These are phyloP conservation scores for Eragrostis nindensis DNA, from an alignment of 176 grass and related monocot species.

Conservation along the genomic window DNA sequence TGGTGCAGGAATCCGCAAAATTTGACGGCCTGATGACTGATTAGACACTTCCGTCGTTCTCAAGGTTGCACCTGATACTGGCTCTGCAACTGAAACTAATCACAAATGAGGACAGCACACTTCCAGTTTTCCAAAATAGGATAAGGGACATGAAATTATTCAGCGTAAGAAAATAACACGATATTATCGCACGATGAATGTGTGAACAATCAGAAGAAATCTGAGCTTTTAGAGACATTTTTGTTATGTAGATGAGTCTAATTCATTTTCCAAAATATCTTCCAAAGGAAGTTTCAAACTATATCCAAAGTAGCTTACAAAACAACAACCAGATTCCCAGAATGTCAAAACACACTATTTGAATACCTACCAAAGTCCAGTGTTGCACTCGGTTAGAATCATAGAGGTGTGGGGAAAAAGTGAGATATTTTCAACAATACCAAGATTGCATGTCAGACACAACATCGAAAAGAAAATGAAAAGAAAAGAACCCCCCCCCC, in stretches of 20 bases:
- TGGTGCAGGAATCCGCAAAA: constrained; percentile 2
- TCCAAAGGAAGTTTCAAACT: constrained; percentile 13
- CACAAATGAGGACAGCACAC: constrained; percentile 1
- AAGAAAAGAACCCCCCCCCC: too few relatives aligned
- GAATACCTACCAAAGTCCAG: neutral
- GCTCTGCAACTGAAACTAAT: constrained; percentile 14
- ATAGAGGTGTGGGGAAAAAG: neutral
- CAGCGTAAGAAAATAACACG: neutral
- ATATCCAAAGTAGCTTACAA: neutral
- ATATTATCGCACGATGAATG: constrained; percentile 12
- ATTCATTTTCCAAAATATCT: too few relatives aligned
- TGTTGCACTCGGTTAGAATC: neutral
- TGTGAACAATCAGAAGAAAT: neutral
- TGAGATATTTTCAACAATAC: neutral
- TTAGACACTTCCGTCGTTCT: neutral
- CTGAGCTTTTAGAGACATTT: too few relatives aligned
- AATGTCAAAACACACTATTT: neutral
- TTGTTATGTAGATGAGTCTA: too few relatives aligned
- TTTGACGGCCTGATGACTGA: constrained; percentile 13
- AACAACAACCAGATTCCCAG: neutral
- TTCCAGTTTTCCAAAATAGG: neutral
- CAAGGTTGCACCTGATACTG: constrained; percentile 28
- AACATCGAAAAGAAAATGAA: too few relatives aligned
- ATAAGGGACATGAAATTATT: neutral
- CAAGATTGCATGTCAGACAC: neutral